These are phyloP conservation scores for Stylosanthes scabra DNA, from an alignment of 331 rosid genomes.

Conservation along the genomic window DNA sequence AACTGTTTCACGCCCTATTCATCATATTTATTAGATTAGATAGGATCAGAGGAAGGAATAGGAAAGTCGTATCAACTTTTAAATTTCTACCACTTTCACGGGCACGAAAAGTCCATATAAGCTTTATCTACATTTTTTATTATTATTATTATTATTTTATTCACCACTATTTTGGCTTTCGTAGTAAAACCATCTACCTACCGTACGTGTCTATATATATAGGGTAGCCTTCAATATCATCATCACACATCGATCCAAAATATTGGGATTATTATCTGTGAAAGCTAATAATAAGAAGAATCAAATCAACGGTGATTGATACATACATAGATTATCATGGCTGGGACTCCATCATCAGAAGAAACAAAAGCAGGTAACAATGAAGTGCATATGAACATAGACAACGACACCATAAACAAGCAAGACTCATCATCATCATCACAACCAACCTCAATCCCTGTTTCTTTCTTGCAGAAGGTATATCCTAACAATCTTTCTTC, in stretches of 20 bases:
- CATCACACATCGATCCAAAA: not conserved
- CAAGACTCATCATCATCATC: slow-evolving; percentile 24
- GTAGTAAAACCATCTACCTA: not conserved
- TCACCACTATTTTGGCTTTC: not conserved
- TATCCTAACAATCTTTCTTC: slow-evolving; percentile 8
- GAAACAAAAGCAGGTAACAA: slow-evolving; percentile 37
- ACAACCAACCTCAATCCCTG: slow-evolving; percentile 27
- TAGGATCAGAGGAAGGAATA: no score
- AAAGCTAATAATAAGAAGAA: no score
- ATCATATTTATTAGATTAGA: no score
- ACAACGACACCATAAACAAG: slow-evolving; percentile 27
- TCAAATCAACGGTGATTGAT: not conserved
- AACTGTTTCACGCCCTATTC: no score
- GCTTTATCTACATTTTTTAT: not conserved
- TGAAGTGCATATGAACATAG: slow-evolving; percentile 42
- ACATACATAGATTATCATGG: no score
- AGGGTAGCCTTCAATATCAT: not conserved
- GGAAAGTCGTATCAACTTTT: no score
- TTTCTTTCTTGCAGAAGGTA: slow-evolving; percentile 75
- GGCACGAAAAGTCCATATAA: not conserved
- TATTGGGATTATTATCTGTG: not conserved
- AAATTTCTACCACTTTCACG: no score
- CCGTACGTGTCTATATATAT: not conserved
- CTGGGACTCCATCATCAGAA: slow-evolving; percentile 37
- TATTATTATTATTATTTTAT: not conserved